A percentile compares a stretch with the other conserved stretches of the same genome.
phyloP scores from a whole-genome alignment of 805 yeast species.

The Starmerella davenportii region DNA sequence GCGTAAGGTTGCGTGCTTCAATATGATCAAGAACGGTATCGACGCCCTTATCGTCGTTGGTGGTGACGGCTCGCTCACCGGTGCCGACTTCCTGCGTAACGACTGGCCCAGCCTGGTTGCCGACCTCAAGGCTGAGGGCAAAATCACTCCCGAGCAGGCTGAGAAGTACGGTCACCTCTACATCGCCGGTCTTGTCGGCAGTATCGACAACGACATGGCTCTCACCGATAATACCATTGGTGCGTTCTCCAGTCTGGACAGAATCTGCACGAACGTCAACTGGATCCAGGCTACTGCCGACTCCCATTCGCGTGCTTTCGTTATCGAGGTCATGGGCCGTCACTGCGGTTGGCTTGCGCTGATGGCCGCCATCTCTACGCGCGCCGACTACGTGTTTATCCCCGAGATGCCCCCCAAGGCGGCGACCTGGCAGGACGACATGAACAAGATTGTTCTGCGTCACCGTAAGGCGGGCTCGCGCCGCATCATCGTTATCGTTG shows the following conservation, averaged over 20 bases:
- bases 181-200: constrained; percentile 88
- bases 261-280: constrained; percentile 87
- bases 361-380: constrained; percentile 93
- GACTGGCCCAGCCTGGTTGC: constrained; percentile 85
- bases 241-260: constrained; percentile 78
- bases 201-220: constrained; percentile 96
- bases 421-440: constrained; percentile 60
- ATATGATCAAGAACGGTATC: constrained; percentile 72
- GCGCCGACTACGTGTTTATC: constrained; percentile 84
- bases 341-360: constrained; percentile 98
- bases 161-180: constrained; percentile 53
- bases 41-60: constrained; percentile 94
- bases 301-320: constrained; percentile 94
- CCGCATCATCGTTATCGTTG: constrained; percentile 89
- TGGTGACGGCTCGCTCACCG: constrained; percentile 96
- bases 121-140: constrained; percentile 43
- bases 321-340: constrained; percentile 97
- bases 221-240: constrained; percentile 94
- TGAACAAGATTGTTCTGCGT: constrained; percentile 53
- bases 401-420: constrained; percentile 83
- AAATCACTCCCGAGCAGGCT: constrained; percentile 40
- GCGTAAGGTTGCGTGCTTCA: constrained; percentile 62
- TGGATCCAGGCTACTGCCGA: constrained; percentile 95
- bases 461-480: constrained; percentile 81
- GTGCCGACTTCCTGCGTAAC: constrained; percentile 82